phyloP scores from a whole-genome alignment of 2,329 filamentous ascomycete genomes.

The Neopestalotiopsis sp. region DNA sequence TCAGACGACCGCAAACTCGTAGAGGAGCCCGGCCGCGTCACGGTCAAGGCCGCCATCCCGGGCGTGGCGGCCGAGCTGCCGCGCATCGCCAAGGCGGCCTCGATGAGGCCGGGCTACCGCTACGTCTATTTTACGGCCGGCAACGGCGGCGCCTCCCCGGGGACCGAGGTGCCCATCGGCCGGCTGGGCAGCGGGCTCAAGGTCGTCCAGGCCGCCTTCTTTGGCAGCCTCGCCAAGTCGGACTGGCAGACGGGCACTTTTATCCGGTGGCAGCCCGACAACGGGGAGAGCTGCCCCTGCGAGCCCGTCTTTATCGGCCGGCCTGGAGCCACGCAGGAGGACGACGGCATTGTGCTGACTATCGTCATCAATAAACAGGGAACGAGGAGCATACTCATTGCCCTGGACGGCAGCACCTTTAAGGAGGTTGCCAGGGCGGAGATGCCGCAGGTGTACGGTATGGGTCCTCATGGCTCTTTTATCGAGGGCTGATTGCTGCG shows the following conservation, averaged over 20 bases:
- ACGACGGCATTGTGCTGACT: constrained; percentile 25
- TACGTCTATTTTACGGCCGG: constrained; percentile 27
- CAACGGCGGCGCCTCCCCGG: constrained; percentile 22
- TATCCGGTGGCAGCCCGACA: constrained; percentile 23
- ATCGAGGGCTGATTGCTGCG: constrained; percentile 20
- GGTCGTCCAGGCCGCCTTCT: constrained; percentile 22
- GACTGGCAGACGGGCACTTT: constrained; percentile 26
- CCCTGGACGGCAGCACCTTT: constrained; percentile 25
- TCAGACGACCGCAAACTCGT: not conserved
- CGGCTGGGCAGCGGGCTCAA: constrained; percentile 19
- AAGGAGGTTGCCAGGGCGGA: constrained; percentile 25
- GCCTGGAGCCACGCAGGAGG: constrained; percentile 23
- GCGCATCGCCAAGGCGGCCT: constrained; percentile 25
- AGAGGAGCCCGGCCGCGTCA: constrained; percentile 19
- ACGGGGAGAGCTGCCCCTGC: constrained; percentile 22
- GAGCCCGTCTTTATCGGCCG: constrained; percentile 26
- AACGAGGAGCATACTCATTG: constrained; percentile 26
- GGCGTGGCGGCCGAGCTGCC: constrained; percentile 25
- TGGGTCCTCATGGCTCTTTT: constrained; percentile 23
- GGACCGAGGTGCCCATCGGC: constrained; percentile 25
- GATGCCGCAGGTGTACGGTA: constrained; percentile 25
- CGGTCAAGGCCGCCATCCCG: constrained; percentile 22
- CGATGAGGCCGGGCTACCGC: constrained; percentile 23
- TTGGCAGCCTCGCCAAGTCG: constrained; percentile 25
- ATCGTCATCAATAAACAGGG: constrained; percentile 25